These are phyloP conservation scores for Cairneyella variabilis DNA, from an alignment of 495 filamentous ascomycete species.

Conservation along the genomic window DNA sequence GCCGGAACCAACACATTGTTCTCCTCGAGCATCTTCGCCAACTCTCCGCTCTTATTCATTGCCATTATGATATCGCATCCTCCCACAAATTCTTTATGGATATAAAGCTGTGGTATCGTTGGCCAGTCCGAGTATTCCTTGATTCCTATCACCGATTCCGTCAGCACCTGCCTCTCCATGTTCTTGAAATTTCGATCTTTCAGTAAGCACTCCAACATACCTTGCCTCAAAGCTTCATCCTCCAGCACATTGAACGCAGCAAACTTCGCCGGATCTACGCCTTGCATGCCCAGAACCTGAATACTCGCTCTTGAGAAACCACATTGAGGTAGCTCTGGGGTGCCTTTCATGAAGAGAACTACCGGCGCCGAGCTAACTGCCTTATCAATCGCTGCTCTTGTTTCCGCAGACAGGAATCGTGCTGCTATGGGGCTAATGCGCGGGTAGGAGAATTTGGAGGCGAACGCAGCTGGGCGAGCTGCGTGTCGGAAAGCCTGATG, in stretches of 20 bases:
- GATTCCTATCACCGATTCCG: conserved; percentile 63
- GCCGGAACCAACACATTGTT: conserved; percentile 73
- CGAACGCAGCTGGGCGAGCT: conserved; percentile 30
- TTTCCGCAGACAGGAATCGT: conserved; percentile 64
- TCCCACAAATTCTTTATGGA: conserved; percentile 92
- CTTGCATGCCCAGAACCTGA: conserved; percentile 90
- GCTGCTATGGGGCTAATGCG: conserved; percentile 16
- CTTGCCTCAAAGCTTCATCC: conserved; percentile 78
- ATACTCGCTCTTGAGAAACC: conserved; percentile 95
- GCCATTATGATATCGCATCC: conserved; percentile 95
- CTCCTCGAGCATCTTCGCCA: conserved; percentile 86
- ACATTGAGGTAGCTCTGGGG: conserved; percentile 95
- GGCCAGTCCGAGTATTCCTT: conserved; percentile 99
- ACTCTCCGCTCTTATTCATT: conserved; percentile 95
- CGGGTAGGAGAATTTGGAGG: conserved; percentile 18
- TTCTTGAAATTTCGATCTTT: no score
- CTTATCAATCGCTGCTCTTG: conserved; percentile 76
- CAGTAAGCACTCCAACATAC: conserved; percentile 43
- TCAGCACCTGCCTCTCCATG: conserved; percentile 11
- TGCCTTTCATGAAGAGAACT: conserved; percentile 98
- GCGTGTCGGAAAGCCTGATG: conserved; percentile 32
- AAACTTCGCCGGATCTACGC: conserved; percentile 95
- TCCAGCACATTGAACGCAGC: conserved; percentile 95
- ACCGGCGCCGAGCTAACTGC: conserved; percentile 82
- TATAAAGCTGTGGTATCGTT: conserved; percentile 94